A percentile compares a stretch with the other conserved stretches of the same genome.
Conservation (phyloP, 1,284 basidiomycete genomes). For the Malassezia nana region DNA sequence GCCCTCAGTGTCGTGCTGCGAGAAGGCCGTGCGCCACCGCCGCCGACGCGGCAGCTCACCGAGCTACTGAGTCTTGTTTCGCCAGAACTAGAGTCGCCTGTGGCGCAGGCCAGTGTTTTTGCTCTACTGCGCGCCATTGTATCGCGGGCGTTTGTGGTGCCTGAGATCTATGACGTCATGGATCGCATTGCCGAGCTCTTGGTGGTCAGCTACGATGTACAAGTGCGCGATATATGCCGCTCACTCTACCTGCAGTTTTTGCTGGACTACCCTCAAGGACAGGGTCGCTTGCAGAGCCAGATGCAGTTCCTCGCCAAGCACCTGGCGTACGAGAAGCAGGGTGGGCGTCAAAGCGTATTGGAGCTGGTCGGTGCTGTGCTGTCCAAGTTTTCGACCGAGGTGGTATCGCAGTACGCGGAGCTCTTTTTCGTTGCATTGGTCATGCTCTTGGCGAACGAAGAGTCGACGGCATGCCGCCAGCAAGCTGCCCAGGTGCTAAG, state of each 20-base stretch:
- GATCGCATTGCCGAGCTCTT: constrained; percentile 85
- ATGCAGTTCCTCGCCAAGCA: constrained; percentile 92
- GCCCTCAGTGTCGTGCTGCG: constrained; percentile 75
- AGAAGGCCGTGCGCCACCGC: constrained; percentile 54
- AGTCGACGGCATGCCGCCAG: constrained; percentile 73
- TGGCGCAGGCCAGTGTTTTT: constrained; percentile 72
- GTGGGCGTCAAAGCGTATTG: constrained; percentile 80
- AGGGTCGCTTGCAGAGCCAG: constrained; percentile 72
- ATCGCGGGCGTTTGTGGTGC: constrained; percentile 77
- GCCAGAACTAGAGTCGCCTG: constrained; percentile 88
- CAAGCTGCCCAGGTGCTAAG: constrained; percentile 76
- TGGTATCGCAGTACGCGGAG: constrained; percentile 74
- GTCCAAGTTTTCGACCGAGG: constrained; percentile 67
- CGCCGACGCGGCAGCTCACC: constrained; percentile 80
- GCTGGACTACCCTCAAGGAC: constrained; percentile 94
- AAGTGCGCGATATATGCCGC: constrained; percentile 84
- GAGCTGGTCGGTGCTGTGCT: constrained; percentile 76
- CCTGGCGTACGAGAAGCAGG: constrained; percentile 79
- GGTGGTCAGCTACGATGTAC: constrained; percentile 81
- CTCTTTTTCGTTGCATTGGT: constrained; percentile 84
- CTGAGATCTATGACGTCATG: constrained; percentile 97
- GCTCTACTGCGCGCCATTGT: constrained; percentile 84
- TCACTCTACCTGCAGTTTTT: constrained; percentile 85
- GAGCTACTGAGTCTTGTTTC: constrained; percentile 74
- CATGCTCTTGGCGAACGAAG: constrained; percentile 86